Evolutionary conservation across 1,284 basidiomycete genomes (phyloP), one percentile per base, ranked within the genome.

Genomic region (Heliocybe sulcata): DNA sequence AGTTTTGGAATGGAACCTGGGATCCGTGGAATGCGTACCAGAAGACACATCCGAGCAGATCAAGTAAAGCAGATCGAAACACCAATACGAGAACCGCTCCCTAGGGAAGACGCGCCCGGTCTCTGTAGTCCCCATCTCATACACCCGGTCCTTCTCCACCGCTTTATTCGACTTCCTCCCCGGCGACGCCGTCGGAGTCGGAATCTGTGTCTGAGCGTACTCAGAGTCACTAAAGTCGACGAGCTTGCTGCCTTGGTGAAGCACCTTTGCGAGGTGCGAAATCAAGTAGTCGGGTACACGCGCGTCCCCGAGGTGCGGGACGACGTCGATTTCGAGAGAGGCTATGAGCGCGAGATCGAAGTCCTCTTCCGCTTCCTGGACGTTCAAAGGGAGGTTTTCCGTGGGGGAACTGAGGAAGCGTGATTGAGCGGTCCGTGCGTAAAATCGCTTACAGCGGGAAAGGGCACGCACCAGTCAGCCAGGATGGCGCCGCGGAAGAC

Each of bases 81-180:
- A 94, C 94, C 94, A 98, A 70, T 94, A 97, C 8, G 90, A 87
- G 64, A 94, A 93, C 9, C 88, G 76, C 68, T 98, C 94, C 50
- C 90, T 77, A 0, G 87, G 82, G 38, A 87, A 72, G 23, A 83
- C 69, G 12, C 71, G 66, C 1, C 79, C 79, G 25, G 72, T 71
- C 48, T 80, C 77, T 1, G 89, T 91, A 27, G 79, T 87, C 2
- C 90, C 89, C 26, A 76, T 60, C 14, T 72, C 70, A 45, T 73
- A 61, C 8, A 65, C 62, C 45, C 64, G 71, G 52, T 70, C 70
- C 23, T 38, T 35, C 19, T 42, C 33, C 52, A 19, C 66, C 64
- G 53, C 25, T 20, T 55, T 47, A 29, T 56, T 53, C 10, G 57
- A 55, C 16, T 47, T 54, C 20, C n/a, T 45, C 11, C 38, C 45